Evolutionary conservation across 345 rosid species (phyloP), one percentile per base, ranked within the genome.

Genomic region (Populus pruinosa): DNA sequence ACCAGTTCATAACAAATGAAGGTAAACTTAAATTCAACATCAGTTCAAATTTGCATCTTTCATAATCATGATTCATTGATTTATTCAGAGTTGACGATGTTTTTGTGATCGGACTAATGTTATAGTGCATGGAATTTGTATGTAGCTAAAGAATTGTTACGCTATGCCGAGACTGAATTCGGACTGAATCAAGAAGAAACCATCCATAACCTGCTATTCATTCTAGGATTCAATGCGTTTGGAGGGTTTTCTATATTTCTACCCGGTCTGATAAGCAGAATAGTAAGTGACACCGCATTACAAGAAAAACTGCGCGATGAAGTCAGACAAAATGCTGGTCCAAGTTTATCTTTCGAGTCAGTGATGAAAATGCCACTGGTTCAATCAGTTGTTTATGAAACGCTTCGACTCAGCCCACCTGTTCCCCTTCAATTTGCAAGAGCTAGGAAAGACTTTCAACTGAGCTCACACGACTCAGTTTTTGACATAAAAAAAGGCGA

Each of bases 221-320:
- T 82, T 8, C 79, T 94, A 9, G 94, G 98, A 6, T 94, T 94
- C 80, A 94, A 94, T 47, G 91, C 98, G 5, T 94, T 70, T 33
- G 97, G 98, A 66, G 98, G 98, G 36, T 94, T 94, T 85, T 86
- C 94, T 5, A 16, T 90, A 41, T 91, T 94, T 23, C 72, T 93
- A 59, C 94, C 94, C 0, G 29, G 63, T 6, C 69, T 93, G 6
- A 18, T 94, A 20, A 72, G n/a, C 3, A 16, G 9, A 43, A 80
- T 94, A 38, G 82, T 77, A 0, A 84, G 83, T 23, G 96, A 91
- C 62, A 69, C 79, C 31, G 50, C 90, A 44, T 77, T 94, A n/a
- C 97, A 93, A 62, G 82, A 78, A 12, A 84, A 65, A 55, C 63
- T 91, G 66, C 74, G 87, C 23, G 65, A 80, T 31, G 97, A 92